Percentiles rank a stretch among this genome's conserved stretches.
Conservation (phyloP, 2,329 filamentous ascomycete species). For the Talaromyces sp. region DNA sequence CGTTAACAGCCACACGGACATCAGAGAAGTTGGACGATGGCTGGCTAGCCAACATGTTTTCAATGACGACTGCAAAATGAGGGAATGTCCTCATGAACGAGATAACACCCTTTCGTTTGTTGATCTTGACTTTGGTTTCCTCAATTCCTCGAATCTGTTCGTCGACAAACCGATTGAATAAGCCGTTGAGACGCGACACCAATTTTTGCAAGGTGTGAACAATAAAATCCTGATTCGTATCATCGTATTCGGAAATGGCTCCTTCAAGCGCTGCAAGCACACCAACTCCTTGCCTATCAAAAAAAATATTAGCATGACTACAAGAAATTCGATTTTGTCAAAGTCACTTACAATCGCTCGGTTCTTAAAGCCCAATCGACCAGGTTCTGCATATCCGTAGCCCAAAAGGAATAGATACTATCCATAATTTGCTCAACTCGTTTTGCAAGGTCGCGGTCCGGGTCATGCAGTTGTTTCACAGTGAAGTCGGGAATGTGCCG, state of each 20-base stretch:
- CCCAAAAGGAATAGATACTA: slow-evolving; percentile 77
- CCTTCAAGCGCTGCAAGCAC: slow-evolving; percentile 76
- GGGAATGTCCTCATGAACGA: slow-evolving; percentile 93
- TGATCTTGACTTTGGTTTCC: slow-evolving; percentile 98
- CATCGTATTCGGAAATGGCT: slow-evolving; percentile 72
- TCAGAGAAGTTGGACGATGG: slow-evolving; percentile 54
- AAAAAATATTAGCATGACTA: slow-evolving; percentile 17
- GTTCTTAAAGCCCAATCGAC: slow-evolving; percentile 77
- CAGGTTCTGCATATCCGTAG: slow-evolving; percentile 70
- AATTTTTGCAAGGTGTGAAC: slow-evolving; percentile 74
- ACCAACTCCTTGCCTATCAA: slow-evolving; percentile 74
- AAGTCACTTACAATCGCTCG: slow-evolving; percentile 69
- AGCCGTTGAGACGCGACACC: slow-evolving; percentile 66
- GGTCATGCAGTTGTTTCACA: slow-evolving; percentile 74
- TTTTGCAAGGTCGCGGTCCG: slow-evolving; percentile 80
- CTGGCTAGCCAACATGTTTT: slow-evolving; percentile 67
- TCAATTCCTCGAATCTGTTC: slow-evolving; percentile 94
- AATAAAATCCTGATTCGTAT: slow-evolving; percentile 90
- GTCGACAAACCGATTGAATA: slow-evolving; percentile 86
- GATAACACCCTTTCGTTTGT: slow-evolving; percentile 96
- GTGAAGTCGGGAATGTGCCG: slow-evolving; percentile 69
- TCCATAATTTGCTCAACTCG: slow-evolving; percentile 85
- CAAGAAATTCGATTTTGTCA: not conserved
- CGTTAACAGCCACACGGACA: slow-evolving; percentile 73
- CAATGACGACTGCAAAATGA: slow-evolving; percentile 73